Base-by-base conservation (phyloP, 176 grass and related monocot species). In the Aechmea fasciata region DNA sequence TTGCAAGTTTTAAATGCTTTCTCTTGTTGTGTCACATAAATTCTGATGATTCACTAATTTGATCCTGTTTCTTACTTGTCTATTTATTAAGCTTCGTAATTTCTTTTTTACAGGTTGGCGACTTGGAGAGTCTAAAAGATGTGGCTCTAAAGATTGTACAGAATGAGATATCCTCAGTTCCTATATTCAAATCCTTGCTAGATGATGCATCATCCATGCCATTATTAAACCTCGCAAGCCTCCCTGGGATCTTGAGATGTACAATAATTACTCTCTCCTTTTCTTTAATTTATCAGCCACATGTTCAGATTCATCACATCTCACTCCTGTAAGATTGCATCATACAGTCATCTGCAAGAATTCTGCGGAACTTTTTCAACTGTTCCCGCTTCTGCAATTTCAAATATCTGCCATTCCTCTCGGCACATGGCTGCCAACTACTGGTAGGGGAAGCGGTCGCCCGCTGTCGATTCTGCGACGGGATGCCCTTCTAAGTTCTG, bases 111-210 rank as follows among this genome's bases (percentile, higher is more conserved):
- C 82, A 91, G 88, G 81, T 75, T 84, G 83, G 83, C 47, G 84
- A 87, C 74, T 82, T 75, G 47, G 81, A 91, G 73, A 84, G 78
- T 69, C 80, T 91, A 80, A 86, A 64, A 82, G 72, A 82, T 54
- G 88, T 91, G 68, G 81, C 75, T 82, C 33, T 87, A 65, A 77
- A 68, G 78, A 87, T 91, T 79, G 74, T 84, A 52, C 71, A 80
- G 82, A 87, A 84, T 80, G 73, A 91, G 66, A 84, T 91, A 72
- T 91, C 88, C 77, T 84, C 84, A 70, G 84, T 87, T 76, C 88
- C 88, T 66, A 87, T 91, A 61, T 84, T 87, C 55, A 79, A 82
- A 41, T 68, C 25, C 14, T 59, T 75, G 62, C 63, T 22, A 10
- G 50, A 57, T 7, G 84, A 91, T 77, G 75, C 76, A 51, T 77